Conservation (phyloP, 1,284 basidiomycete genomes). For the Malassezia vespertilionis region DNA sequence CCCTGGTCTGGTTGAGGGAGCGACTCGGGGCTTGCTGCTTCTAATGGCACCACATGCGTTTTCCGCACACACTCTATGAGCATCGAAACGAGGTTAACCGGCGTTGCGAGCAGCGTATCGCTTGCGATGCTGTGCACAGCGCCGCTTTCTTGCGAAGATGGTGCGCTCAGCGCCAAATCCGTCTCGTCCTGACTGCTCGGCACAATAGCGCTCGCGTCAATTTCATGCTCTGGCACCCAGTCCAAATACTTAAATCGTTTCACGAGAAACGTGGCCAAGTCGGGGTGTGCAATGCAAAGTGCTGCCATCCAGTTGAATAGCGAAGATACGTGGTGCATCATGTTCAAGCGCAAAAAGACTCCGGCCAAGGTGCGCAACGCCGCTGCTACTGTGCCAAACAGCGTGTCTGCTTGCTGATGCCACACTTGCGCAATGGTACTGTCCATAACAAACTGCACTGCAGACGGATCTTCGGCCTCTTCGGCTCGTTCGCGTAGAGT, state of each 20-base stretch:
- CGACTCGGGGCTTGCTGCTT: neutral
- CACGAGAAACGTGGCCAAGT: neutral
- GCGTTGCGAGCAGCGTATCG: constrained; percentile 4
- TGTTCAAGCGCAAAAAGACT: constrained; percentile 19
- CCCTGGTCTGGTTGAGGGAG: neutral
- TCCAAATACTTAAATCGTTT: neutral
- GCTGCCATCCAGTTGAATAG: constrained; percentile 15
- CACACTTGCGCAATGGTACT: constrained; percentile 1
- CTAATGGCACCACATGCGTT: constrained; percentile 8
- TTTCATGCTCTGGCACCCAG: neutral
- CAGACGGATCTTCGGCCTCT: neutral
- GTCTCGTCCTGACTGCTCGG: constrained; percentile 4
- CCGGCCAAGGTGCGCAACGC: constrained; percentile 21
- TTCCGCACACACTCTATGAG: constrained; percentile 21
- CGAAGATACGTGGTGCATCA: constrained; percentile 18
- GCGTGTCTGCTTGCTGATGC: constrained; percentile 17
- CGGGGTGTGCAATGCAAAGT: constrained; percentile 11
- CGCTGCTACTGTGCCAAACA: constrained; percentile 21
- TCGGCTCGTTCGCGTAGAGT: neutral
- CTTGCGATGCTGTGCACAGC: neutral
- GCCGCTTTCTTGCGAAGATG: constrained; percentile 1
- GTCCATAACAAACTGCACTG: too few species aligned
- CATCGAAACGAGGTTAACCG: constrained; percentile 17
- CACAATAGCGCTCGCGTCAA: neutral
- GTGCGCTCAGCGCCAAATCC: neutral